Evolutionary conservation across 495 filamentous ascomycete genomes (phyloP).

Genomic region (Usnea hakonensis): DNA sequence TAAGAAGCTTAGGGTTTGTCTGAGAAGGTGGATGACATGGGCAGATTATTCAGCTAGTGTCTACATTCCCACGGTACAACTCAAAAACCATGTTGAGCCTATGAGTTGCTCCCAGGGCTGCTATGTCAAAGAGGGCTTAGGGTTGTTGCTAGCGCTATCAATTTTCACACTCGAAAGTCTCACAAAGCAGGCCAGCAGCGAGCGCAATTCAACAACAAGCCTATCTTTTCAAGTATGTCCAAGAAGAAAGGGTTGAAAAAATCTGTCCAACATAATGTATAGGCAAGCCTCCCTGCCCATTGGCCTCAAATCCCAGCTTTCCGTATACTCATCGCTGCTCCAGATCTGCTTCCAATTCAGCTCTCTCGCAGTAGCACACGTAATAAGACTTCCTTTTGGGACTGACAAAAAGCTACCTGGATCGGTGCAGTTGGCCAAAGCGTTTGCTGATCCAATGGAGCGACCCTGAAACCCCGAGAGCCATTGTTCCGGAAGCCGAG

Average conservation of each 20-base stretch:
- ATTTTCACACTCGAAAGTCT: background rate
- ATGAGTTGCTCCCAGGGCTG: too few species aligned
- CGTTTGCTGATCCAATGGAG: background rate
- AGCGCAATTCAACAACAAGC: background rate
- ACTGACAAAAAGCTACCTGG: background rate
- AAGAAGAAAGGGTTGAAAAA: constrained; percentile 4
- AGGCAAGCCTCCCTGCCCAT: background rate
- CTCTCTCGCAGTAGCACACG: background rate
- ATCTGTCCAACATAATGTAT: too few species aligned
- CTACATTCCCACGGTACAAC: too few species aligned
- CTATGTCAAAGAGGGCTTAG: too few species aligned
- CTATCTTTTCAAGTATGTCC: constrained; percentile 3
- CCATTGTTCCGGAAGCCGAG: background rate
- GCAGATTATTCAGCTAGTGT: too few species aligned
- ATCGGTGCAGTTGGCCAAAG: background rate
- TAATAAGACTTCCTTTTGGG: background rate
- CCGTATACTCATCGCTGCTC: background rate
- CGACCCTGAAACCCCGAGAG: background rate
- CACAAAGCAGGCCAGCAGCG: background rate
- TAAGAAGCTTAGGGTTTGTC: too few species aligned
- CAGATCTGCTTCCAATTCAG: background rate
- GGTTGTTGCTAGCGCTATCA: too few species aligned
- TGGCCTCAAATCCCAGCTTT: background rate
- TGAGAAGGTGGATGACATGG: too few species aligned
- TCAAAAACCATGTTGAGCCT: too few species aligned